Evolutionary conservation across 768 basidiomycete genomes (phyloP).

Genomic region (Suillus lakei): DNA sequence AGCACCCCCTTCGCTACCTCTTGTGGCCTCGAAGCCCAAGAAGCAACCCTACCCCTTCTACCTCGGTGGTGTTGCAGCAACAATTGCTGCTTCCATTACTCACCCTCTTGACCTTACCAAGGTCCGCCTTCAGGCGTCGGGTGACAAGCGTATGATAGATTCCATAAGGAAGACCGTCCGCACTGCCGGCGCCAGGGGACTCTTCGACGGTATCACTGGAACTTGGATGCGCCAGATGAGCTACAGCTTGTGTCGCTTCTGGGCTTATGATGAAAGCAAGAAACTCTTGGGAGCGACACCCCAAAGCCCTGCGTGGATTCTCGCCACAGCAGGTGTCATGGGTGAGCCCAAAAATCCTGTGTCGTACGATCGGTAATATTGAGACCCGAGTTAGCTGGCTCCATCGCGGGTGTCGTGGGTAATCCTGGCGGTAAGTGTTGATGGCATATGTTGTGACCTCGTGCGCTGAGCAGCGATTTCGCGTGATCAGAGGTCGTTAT

Average conservation of each 20-base stretch:
- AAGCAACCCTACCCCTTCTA: constrained; percentile 87
- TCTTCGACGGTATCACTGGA: constrained; percentile 87
- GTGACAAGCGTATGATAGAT: constrained; percentile 89
- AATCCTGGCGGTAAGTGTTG: constrained; percentile 74
- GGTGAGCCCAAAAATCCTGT: constrained; percentile 52
- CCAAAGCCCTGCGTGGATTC: constrained; percentile 78
- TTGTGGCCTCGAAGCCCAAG: constrained; percentile 27
- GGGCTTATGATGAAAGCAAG: constrained; percentile 92
- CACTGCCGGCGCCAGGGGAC: constrained; percentile 72
- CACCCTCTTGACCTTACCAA: constrained; percentile 91
- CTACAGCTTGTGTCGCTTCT: constrained; percentile 91
- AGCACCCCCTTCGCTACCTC: constrained; percentile 10
- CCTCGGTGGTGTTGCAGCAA: constrained; percentile 86
- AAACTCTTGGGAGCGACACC: constrained; percentile 71
- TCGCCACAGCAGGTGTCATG: constrained; percentile 84
- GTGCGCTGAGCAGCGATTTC: background rate
- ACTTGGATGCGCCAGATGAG: constrained; percentile 94
- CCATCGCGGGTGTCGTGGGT: constrained; percentile 86
- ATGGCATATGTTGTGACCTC: background rate
- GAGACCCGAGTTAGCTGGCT: constrained; percentile 59
- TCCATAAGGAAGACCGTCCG: constrained; percentile 82
- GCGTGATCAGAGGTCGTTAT: constrained; percentile 68
- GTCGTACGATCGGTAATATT: background rate
- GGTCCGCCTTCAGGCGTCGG: constrained; percentile 89
- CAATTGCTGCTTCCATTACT: constrained; percentile 87